Conservation (phyloP, 108 stramenopile genomes). For the Schizochytrium sp. region DNA sequence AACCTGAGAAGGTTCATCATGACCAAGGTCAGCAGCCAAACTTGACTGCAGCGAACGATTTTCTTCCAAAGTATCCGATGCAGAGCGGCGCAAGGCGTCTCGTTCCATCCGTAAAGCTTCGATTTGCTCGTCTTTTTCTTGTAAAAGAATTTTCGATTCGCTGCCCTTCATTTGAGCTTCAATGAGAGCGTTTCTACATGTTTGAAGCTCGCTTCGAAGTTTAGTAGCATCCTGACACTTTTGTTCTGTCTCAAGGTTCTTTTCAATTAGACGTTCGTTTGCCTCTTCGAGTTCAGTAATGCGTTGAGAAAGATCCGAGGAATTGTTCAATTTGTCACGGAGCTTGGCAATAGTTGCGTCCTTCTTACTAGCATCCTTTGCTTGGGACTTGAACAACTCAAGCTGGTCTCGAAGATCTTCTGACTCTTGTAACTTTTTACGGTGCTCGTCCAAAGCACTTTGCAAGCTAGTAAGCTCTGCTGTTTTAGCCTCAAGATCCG, state of each 20-base stretch:
- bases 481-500: conserved; percentile 1
- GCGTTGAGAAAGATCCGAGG: not conserved
- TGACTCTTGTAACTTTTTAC: not conserved
- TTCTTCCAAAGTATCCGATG: not conserved
- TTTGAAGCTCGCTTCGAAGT: not conserved
- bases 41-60: conserved; percentile 34
- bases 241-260: conserved; percentile 24
- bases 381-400: conserved; percentile 41
- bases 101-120: not conserved
- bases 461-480: not conserved
- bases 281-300: not conserved
- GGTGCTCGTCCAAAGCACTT: not conserved
- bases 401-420: conserved; percentile 49
- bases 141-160: not conserved
- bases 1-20: not conserved
- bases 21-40: not conserved
- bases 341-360: conserved; percentile 13
- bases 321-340: not conserved
- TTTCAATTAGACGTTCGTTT: not conserved
- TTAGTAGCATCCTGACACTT: not conserved
- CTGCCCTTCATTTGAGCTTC: conserved; percentile 18
- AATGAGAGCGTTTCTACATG: conserved; percentile 3
- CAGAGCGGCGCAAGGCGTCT: not conserved
- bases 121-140: not conserved
- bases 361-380: conserved; percentile 10